Base-by-base conservation (phyloP, 2,329 filamentous ascomycete genomes). In the Malbranchea cinnamomea region DNA sequence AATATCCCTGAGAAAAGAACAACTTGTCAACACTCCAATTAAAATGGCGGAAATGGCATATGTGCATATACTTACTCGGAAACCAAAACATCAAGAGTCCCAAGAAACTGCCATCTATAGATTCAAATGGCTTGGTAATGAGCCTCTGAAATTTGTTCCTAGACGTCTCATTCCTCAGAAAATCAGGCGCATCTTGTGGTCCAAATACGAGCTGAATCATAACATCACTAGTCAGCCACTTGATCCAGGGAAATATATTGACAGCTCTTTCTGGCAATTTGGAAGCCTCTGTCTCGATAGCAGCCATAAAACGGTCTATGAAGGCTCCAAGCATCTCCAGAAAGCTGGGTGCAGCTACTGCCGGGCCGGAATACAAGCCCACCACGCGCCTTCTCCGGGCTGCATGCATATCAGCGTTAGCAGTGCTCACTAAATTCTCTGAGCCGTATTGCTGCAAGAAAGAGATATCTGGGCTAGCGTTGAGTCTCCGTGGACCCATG, bases 401-500 rank as follows among this genome's bases (percentile, higher is more conserved):
- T 12, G 29, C 24, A 31, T 41, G 38, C 21, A 37, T 21, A 24
- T 41, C 31, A 13, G 37, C 27, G 26, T 41, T 32, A 6, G 37
- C 16, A 9, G 38, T 41, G 29, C 37, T 35, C 11, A 41, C 37
- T 15, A 41, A 21, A 13, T 41, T 41, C 12, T 36, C 27, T 18
- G 38, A 36, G 18, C 33, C 37, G 26, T 36, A 41, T 18, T 37
- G 35, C 12, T 35, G 34, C 13, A 41, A 35, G 17, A 36, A 21
- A 12, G 32, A 22, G 4, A 41, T 12, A 13, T 20, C 11, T 8
- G 23, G 26, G 16, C 21, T 30, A 3, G 32, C 23, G 10, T 39
- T 33, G 3, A 41, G 27, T 5, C 38, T 37, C 9, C 29, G 34
- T 11, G 38, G 38, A 9, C 37, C 37, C 6, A 31, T 23, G 16